A percentile compares a stretch with the other conserved stretches of the same genome.
Conservation (phyloP, 805 yeast genomes). For the Zygosaccharomyces rouxii region DNA sequence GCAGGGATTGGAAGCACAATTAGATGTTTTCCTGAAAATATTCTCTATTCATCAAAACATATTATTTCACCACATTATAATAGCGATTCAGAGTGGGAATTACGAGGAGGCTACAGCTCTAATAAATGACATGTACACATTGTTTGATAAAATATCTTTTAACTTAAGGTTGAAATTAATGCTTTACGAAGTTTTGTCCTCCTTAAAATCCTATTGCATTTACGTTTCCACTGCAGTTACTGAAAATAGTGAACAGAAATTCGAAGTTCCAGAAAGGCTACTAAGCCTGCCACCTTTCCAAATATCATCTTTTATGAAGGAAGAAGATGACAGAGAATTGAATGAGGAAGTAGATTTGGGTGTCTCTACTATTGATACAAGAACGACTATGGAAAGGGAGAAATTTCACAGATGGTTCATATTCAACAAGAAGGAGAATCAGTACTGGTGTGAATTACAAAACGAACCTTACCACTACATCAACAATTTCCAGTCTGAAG, state of each 20-base stretch:
- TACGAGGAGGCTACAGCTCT: slow-evolving; percentile 8
- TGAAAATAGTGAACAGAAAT: slow-evolving; percentile 5
- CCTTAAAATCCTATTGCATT: slow-evolving; percentile 29
- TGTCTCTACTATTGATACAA: slow-evolving; percentile 5
- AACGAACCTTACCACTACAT: slow-evolving; percentile 28
- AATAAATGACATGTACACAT: slow-evolving; percentile 17
- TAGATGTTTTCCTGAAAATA: slow-evolving; percentile 26
- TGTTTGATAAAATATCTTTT: slow-evolving; percentile 28
- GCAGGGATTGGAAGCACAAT: slow-evolving; percentile 9
- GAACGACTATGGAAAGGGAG: not conserved
- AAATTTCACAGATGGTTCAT: slow-evolving; percentile 19
- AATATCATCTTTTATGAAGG: slow-evolving; percentile 30
- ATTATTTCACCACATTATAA: slow-evolving; percentile 21
- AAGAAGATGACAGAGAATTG: slow-evolving; percentile 3
- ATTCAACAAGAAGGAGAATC: slow-evolving; percentile 20
- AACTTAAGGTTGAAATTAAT: slow-evolving; percentile 29
- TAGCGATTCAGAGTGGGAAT: slow-evolving; percentile 12
- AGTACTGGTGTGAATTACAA: slow-evolving; percentile 18
- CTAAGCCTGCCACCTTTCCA: slow-evolving; percentile 31
- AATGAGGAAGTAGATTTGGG: slow-evolving; percentile 11
- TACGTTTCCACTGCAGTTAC: slow-evolving; percentile 19
- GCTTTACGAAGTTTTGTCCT: slow-evolving; percentile 31
- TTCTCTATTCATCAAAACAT: slow-evolving; percentile 30
- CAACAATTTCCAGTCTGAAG: slow-evolving; percentile 25
- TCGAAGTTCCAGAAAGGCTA: slow-evolving; percentile 23